Evolutionary conservation across 2,329 filamentous ascomycete genomes (phyloP).

Genomic region (Berkeleyomyces basicola): DNA sequence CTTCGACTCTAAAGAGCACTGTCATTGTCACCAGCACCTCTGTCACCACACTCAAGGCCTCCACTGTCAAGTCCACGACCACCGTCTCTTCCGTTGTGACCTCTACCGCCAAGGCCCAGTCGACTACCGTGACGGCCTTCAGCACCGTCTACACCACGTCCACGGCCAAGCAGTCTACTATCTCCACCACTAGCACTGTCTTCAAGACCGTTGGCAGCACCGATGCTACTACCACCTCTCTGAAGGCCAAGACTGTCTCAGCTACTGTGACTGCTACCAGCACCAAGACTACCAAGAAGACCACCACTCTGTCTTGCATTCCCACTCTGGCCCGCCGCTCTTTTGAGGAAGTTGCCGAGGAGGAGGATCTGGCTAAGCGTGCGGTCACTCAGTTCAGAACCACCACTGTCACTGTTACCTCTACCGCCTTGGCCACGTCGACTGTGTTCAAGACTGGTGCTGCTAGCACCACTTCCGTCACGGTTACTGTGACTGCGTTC

Average conservation of each 20-base stretch:
- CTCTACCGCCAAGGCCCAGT: neutral
- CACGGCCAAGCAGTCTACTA: neutral
- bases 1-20: neutral
- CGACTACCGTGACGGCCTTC: neutral
- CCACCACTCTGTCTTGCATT: constrained; percentile 1
- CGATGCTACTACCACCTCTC: constrained; percentile 1
- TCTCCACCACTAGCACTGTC: neutral
- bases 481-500: neutral
- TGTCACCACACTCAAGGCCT: constrained; percentile 1
- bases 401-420: neutral
- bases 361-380: neutral
- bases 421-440: neutral
- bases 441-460: neutral
- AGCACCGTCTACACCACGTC: neutral
- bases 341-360: neutral
- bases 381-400: neutral
- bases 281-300: constrained; percentile 3
- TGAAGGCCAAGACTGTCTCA: neutral
- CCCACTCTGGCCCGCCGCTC: neutral
- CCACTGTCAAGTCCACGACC: constrained; percentile 1
- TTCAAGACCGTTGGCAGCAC: constrained; percentile 2
- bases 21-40: neutral
- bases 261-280: neutral
- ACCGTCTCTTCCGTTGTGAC: neutral
- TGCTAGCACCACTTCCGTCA: neutral